These are phyloP conservation scores for Inga laurina DNA, from an alignment of 306 rosid species.

Conservation along the genomic window DNA sequence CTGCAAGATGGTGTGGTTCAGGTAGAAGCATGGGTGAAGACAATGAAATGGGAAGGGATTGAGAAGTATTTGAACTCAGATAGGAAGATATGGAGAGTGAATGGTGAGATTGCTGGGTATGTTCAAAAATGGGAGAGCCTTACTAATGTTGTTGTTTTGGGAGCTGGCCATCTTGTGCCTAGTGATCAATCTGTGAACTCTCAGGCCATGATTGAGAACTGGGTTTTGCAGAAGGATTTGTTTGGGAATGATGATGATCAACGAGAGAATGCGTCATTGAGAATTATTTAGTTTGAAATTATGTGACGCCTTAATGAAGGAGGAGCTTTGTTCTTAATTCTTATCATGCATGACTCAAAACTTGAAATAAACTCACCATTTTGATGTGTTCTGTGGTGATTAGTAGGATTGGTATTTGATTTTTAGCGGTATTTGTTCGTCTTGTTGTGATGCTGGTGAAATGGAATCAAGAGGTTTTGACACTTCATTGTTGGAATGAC, in stretches of 20 bases:
- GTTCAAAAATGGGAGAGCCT: constrained; percentile 52
- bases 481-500: neutral
- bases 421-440: neutral
- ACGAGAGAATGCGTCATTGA: neutral
- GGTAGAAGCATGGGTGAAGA: neutral
- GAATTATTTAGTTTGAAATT: too few species aligned
- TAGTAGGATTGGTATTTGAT: neutral
- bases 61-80: neutral
- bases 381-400: neutral
- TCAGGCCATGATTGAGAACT: constrained; percentile 79
- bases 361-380: neutral
- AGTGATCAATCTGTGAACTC: constrained; percentile 59
- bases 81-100: neutral
- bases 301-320: too few species aligned
- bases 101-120: neutral
- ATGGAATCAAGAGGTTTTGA: neutral
- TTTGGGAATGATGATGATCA: constrained; percentile 29
- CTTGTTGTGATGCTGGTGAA: neutral
- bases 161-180: constrained; percentile 83
- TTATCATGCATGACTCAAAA: neutral
- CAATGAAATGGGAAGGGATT: neutral
- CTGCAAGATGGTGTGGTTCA: neutral
- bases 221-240: constrained; percentile 62
- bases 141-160: constrained; percentile 67
- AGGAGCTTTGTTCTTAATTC: too few species aligned